A percentile compares a stretch with the other conserved stretches of the same genome.
These are phyloP conservation scores for Erythrophleum ivorense DNA, from an alignment of 331 rosid genomes.

Conservation along the genomic window DNA sequence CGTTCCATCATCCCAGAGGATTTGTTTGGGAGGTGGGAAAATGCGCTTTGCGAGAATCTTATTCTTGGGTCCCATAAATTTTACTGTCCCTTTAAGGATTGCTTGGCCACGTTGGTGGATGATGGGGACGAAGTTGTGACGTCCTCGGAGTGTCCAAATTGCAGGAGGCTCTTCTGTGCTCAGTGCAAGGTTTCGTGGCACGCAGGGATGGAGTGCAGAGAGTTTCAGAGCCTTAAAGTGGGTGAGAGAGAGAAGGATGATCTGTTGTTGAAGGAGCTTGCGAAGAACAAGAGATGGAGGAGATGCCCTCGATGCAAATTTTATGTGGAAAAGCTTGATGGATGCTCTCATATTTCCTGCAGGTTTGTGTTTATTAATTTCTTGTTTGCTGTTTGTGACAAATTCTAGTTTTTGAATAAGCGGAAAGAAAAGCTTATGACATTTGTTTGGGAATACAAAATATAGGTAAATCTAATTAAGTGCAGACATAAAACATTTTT, in stretches of 20 bases:
- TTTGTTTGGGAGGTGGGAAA: conserved; percentile 65
- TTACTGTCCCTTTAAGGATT: conserved; percentile 70
- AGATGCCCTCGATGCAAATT: conserved; percentile 42
- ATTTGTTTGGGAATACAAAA: too few relatives aligned
- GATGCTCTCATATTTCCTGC: conserved; percentile 53
- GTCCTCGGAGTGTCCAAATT: conserved; percentile 55
- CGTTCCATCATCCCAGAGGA: conserved; percentile 45
- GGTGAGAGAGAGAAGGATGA: conserved; percentile 51
- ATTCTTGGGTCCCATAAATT: conserved; percentile 46
- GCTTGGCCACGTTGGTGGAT: conserved; percentile 56
- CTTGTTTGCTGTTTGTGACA: too few relatives aligned
- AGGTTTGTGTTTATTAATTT: conserved; percentile 40
- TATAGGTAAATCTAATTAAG: too few relatives aligned
- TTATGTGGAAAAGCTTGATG: conserved; percentile 42
- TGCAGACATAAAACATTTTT: too few relatives aligned
- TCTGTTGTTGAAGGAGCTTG: conserved; percentile 47
- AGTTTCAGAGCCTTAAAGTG: conserved; percentile 41
- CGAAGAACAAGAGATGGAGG: conserved; percentile 37
- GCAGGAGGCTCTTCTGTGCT: conserved; percentile 70
- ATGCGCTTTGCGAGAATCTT: conserved; percentile 52
- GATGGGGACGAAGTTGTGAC: conserved; percentile 56
- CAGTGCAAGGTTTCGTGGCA: conserved; percentile 71
- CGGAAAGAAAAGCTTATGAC: too few relatives aligned
- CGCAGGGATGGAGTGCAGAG: conserved; percentile 47
- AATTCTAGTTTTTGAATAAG: too few relatives aligned